These are phyloP conservation scores for Lentinula detonsa DNA, from an alignment of 768 basidiomycete genomes.

Conservation along the genomic window DNA sequence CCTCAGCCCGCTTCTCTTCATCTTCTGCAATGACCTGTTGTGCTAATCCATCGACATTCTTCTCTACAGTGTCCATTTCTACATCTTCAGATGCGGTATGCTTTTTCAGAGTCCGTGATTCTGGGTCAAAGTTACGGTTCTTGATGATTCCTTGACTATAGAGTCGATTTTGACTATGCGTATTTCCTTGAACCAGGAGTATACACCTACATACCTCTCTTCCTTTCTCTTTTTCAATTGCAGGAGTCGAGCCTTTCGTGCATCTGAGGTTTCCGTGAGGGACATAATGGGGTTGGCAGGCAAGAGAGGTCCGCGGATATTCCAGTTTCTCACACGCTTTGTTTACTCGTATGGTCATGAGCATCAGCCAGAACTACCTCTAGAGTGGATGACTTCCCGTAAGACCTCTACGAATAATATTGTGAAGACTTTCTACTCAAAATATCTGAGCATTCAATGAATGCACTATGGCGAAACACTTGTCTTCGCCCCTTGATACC, in stretches of 20 bases:
- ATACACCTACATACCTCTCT: slow-evolving; percentile 36
- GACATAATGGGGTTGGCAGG: slow-evolving; percentile 35
- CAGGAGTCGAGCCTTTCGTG: slow-evolving; percentile 73
- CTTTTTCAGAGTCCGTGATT: slow-evolving; percentile 73
- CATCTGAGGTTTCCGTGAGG: slow-evolving; percentile 72
- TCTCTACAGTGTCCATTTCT: slow-evolving; percentile 82
- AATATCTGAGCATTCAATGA: slow-evolving; percentile 14
- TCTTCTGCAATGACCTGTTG: slow-evolving; percentile 84
- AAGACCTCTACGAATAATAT: neutral
- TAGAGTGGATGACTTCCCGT: too few relatives aligned
- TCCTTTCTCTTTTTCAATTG: slow-evolving; percentile 72
- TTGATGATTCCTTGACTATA: slow-evolving; percentile 47
- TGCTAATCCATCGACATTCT: slow-evolving; percentile 75
- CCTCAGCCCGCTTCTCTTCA: slow-evolving; percentile 77
- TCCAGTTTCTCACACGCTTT: neutral
- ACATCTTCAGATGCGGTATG: slow-evolving; percentile 46
- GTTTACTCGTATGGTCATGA: neutral
- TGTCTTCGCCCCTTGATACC: slow-evolving; percentile 19
- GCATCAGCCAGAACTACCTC: neutral
- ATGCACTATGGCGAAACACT: slow-evolving; percentile 23
- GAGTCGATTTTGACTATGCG: slow-evolving; percentile 10
- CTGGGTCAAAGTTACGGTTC: slow-evolving; percentile 86
- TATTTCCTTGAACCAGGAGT: neutral
- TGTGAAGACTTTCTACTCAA: neutral
- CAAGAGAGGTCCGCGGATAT: neutral